A percentile compares a stretch with the other conserved stretches of the same genome.
These are phyloP conservation scores for Vaccinium corymbosum DNA, from an alignment of 148 eudicot species.

Conservation along the genomic window DNA sequence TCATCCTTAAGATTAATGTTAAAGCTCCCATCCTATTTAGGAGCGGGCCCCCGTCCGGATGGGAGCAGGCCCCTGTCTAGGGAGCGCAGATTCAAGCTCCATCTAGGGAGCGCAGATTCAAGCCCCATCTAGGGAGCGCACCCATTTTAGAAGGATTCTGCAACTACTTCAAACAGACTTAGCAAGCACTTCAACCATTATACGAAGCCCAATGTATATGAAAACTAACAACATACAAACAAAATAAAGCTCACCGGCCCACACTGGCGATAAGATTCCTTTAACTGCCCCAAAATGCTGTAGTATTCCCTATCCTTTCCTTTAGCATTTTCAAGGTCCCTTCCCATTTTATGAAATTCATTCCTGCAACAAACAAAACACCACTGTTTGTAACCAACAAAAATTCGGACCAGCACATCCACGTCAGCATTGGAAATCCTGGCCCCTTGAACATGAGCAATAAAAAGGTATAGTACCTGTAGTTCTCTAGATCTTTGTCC, in stretches of 20 bases:
- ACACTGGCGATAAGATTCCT: constrained; percentile 73
- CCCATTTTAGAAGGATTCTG: no score
- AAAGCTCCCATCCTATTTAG: no score
- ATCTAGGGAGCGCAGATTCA: no score
- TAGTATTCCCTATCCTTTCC: constrained; percentile 64
- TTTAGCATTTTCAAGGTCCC: constrained; percentile 73
- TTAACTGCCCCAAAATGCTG: constrained; percentile 53
- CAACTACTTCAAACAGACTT: background rate
- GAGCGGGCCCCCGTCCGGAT: no score
- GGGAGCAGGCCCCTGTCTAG: no score
- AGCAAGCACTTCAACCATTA: background rate
- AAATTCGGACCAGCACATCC: constrained; percentile 1
- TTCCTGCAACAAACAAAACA: constrained; percentile 39
- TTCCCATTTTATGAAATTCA: constrained; percentile 63
- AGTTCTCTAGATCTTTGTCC: constrained; percentile 65
- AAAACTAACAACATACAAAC: constrained; percentile 11
- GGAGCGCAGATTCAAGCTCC: no score
- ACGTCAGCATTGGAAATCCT: background rate
- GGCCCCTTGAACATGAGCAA: constrained; percentile 2
- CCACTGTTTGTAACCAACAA: constrained; percentile 6
- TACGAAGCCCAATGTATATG: background rate
- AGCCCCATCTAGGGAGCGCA: no score
- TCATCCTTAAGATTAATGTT: no score
- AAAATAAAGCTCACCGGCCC: constrained; percentile 54
- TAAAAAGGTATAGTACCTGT: constrained; percentile 43